Conservation (phyloP, 2,329 filamentous ascomycete genomes). For the Graphiopsis chlorocephala region DNA sequence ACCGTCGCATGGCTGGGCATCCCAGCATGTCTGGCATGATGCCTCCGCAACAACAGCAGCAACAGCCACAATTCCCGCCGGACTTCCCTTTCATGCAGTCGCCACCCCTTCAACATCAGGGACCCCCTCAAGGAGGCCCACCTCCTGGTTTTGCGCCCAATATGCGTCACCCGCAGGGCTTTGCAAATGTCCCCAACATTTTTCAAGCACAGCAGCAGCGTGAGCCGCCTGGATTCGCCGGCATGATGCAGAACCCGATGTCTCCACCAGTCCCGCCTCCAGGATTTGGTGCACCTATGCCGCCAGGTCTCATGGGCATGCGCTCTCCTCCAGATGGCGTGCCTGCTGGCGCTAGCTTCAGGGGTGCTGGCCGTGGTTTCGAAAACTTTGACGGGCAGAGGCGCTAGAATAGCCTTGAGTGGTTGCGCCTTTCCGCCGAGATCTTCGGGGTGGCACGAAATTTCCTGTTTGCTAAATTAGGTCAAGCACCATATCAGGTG, state of each 20-base stretch:
- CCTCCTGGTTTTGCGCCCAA: slow-evolving; percentile 16
- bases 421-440: background rate
- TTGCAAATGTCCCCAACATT: slow-evolving; percentile 10
- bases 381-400: slow-evolving; percentile 11
- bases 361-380: slow-evolving; percentile 7
- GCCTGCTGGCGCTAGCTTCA: slow-evolving; percentile 3
- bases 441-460: background rate
- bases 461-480: background rate
- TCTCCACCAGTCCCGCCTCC: slow-evolving; percentile 13
- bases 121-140: slow-evolving; percentile 6
- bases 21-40: slow-evolving; percentile 30
- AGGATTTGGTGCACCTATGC: slow-evolving; percentile 14
- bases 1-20: slow-evolving; percentile 28
- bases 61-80: slow-evolving; percentile 20
- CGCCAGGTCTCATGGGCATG: slow-evolving; percentile 15
- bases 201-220: slow-evolving; percentile 16
- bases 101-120: slow-evolving; percentile 10
- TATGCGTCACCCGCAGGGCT: slow-evolving; percentile 14
- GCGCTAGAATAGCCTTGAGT: slow-evolving; percentile 15
- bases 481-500: background rate
- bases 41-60: slow-evolving; percentile 23
- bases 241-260: slow-evolving; percentile 16
- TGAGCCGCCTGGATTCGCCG: slow-evolving; percentile 13
- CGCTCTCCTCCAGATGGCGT: slow-evolving; percentile 13
- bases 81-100: slow-evolving; percentile 23